Percentiles rank a stretch among this genome's conserved stretches.
These are phyloP conservation scores for Aspergillus biplanus DNA, from an alignment of 495 filamentous ascomycete species.

Conservation along the genomic window DNA sequence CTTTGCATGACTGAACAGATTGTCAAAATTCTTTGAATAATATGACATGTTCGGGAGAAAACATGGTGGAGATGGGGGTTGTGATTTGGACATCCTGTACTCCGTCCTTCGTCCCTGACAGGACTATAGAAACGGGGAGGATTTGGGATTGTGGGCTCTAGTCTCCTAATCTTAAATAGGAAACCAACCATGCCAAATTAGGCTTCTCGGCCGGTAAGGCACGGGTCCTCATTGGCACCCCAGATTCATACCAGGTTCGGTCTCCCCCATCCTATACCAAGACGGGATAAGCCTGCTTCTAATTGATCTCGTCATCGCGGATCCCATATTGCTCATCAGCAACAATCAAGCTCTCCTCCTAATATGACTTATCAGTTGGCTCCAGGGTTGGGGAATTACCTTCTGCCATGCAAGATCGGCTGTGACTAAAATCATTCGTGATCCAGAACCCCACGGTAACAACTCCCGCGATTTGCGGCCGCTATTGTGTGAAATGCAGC, in stretches of 20 bases:
- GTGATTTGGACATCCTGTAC: no score
- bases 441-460: conserved; percentile 14
- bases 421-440: not conserved
- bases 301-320: conserved; percentile 26
- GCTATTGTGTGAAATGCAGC: conserved; percentile 19
- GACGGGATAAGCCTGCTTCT: not conserved
- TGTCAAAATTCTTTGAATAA: no score
- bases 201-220: conserved; percentile 16
- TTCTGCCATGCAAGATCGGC: conserved; percentile 17
- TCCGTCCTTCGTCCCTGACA: no score
- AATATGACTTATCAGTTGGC: not conserved
- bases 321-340: conserved; percentile 28
- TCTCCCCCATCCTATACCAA: not conserved
- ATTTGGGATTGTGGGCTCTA: no score
- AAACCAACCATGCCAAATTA: conserved; percentile 1
- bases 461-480: conserved; percentile 19
- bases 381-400: not conserved
- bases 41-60: no score
- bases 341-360: conserved; percentile 6
- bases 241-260: not conserved
- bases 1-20: no score
- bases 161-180: no score
- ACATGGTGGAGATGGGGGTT: no score
- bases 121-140: no score
- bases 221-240: not conserved